A percentile compares a stretch with the other conserved stretches of the same genome.
These are phyloP conservation scores for Acer negundo DNA, from an alignment of 345 rosid species.

Conservation along the genomic window DNA sequence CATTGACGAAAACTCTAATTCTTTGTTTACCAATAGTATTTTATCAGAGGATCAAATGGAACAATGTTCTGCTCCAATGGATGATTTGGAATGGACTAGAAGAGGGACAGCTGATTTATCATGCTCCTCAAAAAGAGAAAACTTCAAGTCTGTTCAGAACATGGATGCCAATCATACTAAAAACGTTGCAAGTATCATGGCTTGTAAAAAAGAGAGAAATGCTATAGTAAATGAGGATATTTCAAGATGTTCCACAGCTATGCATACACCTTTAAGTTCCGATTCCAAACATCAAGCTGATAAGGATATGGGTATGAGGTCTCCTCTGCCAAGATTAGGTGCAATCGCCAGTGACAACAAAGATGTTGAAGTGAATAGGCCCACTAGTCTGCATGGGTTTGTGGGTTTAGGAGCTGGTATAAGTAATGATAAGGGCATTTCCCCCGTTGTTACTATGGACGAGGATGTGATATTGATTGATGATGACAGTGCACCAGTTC, in stretches of 20 bases:
- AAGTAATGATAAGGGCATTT: slow-evolving; percentile 21
- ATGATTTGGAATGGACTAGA: slow-evolving; percentile 33
- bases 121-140: slow-evolving; percentile 14
- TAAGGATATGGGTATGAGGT: slow-evolving; percentile 19
- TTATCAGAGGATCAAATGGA: slow-evolving; percentile 27
- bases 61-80: slow-evolving; percentile 20
- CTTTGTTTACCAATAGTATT: slow-evolving; percentile 24
- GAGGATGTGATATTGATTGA: slow-evolving; percentile 35
- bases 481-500: slow-evolving; percentile 24
- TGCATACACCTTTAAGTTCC: slow-evolving; percentile 27
- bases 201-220: slow-evolving; percentile 11
- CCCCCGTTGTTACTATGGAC: slow-evolving; percentile 22
- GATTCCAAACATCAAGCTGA: slow-evolving; percentile 22
- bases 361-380: slow-evolving; percentile 18
- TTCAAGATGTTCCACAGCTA: slow-evolving; percentile 24
- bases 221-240: slow-evolving; percentile 24
- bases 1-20: slow-evolving; percentile 19
- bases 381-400: not conserved
- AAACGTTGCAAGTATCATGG: slow-evolving; percentile 7
- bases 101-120: slow-evolving; percentile 26
- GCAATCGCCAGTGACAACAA: slow-evolving; percentile 10
- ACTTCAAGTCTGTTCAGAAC: slow-evolving; percentile 13
- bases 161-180: slow-evolving; percentile 4
- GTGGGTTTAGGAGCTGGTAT: slow-evolving; percentile 22
- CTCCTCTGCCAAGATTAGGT: slow-evolving; percentile 20